Percentiles rank a stretch among this genome's conserved stretches.
Evolutionary conservation across 2,329 filamentous ascomycete genomes (phyloP).

Genomic region (Teratosphaeria zuluensis): DNA sequence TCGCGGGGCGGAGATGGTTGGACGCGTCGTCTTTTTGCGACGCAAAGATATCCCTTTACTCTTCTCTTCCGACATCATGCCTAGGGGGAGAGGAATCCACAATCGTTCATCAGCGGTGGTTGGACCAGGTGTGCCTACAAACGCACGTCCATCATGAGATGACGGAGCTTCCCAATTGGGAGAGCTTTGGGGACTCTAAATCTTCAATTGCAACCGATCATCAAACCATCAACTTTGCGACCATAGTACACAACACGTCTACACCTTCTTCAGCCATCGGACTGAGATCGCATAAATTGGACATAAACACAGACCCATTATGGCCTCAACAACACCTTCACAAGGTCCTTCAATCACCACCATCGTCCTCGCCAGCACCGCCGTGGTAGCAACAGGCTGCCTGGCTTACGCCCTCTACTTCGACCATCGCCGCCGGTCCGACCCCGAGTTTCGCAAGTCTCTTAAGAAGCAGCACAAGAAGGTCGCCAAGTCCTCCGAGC

Average conservation of each 20-base stretch:
- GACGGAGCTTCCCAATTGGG: background rate
- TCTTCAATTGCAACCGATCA: background rate
- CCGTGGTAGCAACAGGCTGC: conserved; percentile 49
- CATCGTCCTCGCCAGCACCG: conserved; percentile 46
- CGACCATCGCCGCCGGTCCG: conserved; percentile 54
- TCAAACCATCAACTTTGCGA: background rate
- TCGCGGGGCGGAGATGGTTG: conserved; percentile 51
- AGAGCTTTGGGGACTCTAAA: background rate
- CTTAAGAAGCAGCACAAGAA: conserved; percentile 67
- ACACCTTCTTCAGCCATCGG: background rate
- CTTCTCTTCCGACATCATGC: conserved; percentile 39
- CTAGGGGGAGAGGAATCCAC: background rate
- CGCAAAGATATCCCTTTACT: conserved; percentile 48
- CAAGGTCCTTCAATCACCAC: conserved; percentile 44
- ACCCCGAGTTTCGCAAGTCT: conserved; percentile 52
- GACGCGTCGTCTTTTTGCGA: conserved; percentile 50
- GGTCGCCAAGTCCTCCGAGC: conserved; percentile 61
- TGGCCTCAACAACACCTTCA: conserved; percentile 26
- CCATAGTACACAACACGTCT: background rate
- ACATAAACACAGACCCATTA: conserved; percentile 6
- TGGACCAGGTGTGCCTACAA: background rate
- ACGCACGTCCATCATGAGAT: background rate
- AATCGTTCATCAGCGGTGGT: background rate
- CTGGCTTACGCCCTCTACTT: conserved; percentile 59
- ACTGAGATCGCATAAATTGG: background rate